phyloP scores from a whole-genome alignment of 169 alveolate genomes.

The Plasmodium malariae region DNA sequence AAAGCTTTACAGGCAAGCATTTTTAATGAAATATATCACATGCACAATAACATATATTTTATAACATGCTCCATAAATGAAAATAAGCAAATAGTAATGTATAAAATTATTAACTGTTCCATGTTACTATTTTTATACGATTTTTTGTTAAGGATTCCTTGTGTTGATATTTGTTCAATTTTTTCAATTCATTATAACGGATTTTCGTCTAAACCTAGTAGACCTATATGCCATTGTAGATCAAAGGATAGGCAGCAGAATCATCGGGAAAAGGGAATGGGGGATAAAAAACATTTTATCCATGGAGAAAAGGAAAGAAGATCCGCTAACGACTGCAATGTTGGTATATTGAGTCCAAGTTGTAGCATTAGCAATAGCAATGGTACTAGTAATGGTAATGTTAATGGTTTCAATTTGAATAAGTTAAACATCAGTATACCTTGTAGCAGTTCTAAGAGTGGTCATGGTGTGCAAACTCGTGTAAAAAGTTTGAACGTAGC shows the following conservation, averaged over 20 bases:
- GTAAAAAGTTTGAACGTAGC: not conserved
- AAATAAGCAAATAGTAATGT: constrained; percentile 72
- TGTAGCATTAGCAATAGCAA: not conserved
- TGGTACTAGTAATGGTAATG: not conserved
- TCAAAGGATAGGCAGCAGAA: not conserved
- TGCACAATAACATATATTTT: constrained; percentile 57
- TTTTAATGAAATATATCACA: constrained; percentile 46
- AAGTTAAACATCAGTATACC: not conserved
- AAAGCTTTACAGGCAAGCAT: constrained; percentile 50
- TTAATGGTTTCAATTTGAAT: not conserved
- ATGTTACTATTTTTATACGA: constrained; percentile 70
- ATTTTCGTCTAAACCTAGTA: not conserved
- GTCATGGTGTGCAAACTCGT: not conserved
- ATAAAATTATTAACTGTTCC: constrained; percentile 57
- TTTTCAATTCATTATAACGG: constrained; percentile 74
- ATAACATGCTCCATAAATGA: constrained; percentile 66
- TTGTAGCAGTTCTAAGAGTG: not conserved
- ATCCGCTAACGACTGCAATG: not conserved
- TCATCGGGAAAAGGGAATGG: not conserved
- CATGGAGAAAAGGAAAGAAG: not conserved
- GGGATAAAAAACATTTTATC: not conserved
- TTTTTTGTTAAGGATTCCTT: constrained; percentile 45
- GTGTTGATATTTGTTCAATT: constrained; percentile 42
- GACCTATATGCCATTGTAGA: not conserved
- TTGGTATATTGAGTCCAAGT: not conserved